Evolutionary conservation across 345 rosid genomes (phyloP), one percentile per base, ranked within the genome.

Genomic region (Salix caprea): DNA sequence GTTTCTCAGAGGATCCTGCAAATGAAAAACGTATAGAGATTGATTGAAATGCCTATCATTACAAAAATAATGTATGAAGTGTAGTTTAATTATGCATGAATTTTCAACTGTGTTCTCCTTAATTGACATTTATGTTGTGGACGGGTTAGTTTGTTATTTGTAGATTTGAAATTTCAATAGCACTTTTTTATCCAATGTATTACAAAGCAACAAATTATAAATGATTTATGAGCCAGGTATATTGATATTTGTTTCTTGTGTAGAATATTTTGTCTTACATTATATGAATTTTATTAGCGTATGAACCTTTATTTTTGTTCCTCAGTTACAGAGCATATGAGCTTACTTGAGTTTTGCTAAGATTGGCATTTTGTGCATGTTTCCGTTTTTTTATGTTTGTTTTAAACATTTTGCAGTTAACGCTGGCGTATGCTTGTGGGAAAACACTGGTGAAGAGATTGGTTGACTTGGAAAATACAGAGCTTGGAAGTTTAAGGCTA

Each of bases 381-480:
- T 37, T 34, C 36, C 52, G 36, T 52, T 39, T 10, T 34, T 28
- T 67, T 62, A 50, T 42, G 7, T 13, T 19, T n/a, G 34, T 24
- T 54, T 39, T 39, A 37, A 14, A 15, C 67, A 32, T 54, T 48
- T 10, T 62, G 37, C 89, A 95, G 97, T 87, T 90, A 75, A 85
- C 84, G 74, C 71, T 89, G 86, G 97, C 91, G 78, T 97, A 95
- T 81, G 80, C 93, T 78, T 93, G 97, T 80, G 99, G 91, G 85
- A 93, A 97, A 84, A 95, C 99, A 23, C 81, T 93, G 80, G 85
- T 92, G 73, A 95, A 95, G 88, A 85, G 99, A 60, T 85, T 95
- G 86, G 75, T 83, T 80, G 99, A 95, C 84, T 95, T 95, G 78
- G 94, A 88, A 88, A 85, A 86, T 74, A 93, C 98, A 1, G 92